Conservation (phyloP, 2,329 filamentous ascomycete species). For the Lachnellula occidentalis region DNA sequence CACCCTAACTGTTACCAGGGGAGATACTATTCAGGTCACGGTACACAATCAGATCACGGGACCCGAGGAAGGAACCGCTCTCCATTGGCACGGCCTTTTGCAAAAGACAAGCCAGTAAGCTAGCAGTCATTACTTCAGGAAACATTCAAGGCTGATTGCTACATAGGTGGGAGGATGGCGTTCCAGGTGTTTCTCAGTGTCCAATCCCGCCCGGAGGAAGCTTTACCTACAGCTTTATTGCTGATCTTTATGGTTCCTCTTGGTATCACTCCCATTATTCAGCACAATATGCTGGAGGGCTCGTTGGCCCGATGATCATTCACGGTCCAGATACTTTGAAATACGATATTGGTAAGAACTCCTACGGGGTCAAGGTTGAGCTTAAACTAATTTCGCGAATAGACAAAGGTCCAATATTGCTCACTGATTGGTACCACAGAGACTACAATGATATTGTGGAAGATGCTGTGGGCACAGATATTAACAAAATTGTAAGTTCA, state of each 20-base stretch:
- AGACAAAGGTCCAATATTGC: conserved; percentile 47
- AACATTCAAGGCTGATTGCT: conserved; percentile 17
- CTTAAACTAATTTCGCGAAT: not conserved
- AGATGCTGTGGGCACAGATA: conserved; percentile 28
- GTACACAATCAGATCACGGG: conserved; percentile 62
- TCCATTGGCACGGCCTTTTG: conserved; percentile 44
- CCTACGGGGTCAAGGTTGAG: not conserved
- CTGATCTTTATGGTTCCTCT: conserved; percentile 40
- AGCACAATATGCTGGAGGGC: conserved; percentile 45
- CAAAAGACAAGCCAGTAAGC: conserved; percentile 32
- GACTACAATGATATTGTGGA: conserved; percentile 44
- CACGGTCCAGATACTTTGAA: conserved; percentile 51
- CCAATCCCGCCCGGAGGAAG: conserved; percentile 48
- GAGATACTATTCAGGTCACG: conserved; percentile 50
- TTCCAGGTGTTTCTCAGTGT: conserved; percentile 53
- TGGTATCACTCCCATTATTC: conserved; percentile 60
- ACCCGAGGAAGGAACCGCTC: conserved; percentile 31
- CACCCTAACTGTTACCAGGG: conserved; percentile 11
- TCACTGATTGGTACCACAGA: conserved; percentile 35
- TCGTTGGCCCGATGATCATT: conserved; percentile 55
- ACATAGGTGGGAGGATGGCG: conserved; percentile 34
- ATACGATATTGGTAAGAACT: conserved; percentile 48
- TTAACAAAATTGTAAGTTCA: conserved; percentile 1
- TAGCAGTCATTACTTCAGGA: not conserved
- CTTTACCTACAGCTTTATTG: conserved; percentile 27